These are phyloP conservation scores for Artemisia tridentata DNA, from an alignment of 129 eudicot species.

Conservation along the genomic window DNA sequence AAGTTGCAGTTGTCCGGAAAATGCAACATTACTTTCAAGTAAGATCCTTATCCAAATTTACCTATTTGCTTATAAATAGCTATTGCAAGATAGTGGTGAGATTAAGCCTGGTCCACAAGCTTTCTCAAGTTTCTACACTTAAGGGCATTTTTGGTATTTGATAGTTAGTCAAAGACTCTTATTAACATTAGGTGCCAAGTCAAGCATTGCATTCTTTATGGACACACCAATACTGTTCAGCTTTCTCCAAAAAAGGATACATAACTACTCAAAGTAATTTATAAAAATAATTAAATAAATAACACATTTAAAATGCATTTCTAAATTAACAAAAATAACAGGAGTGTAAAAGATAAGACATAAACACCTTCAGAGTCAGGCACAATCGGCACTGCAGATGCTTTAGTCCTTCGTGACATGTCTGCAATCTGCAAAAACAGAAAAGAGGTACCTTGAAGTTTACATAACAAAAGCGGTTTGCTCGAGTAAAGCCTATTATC, in stretches of 20 bases:
- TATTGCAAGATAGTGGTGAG: background rate
- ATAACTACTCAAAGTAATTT: background rate
- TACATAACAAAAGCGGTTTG: too few species aligned
- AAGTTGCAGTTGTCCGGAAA: background rate
- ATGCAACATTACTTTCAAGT: background rate
- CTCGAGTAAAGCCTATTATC: too few species aligned
- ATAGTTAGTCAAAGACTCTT: background rate
- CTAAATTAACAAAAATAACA: background rate
- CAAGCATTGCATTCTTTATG: background rate
- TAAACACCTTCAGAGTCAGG: constrained; percentile 88
- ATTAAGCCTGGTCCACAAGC: background rate
- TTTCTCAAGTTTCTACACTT: constrained; percentile 7
- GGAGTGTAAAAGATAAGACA: background rate
- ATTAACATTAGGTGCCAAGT: background rate
- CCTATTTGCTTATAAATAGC: constrained; percentile 2
- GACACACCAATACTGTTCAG: constrained; percentile 1
- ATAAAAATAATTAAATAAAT: too few species aligned
- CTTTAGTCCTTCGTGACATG: constrained; percentile 69
- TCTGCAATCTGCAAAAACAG: constrained; percentile 69
- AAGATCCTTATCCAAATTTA: constrained; percentile 6
- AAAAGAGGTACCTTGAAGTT: constrained; percentile 6
- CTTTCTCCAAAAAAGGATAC: constrained; percentile 1
- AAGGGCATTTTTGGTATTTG: background rate
- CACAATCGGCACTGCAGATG: constrained; percentile 85
- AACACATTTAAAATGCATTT: background rate